phyloP scores from a whole-genome alignment of 257 asterid species.

The Solanum microdontum region DNA sequence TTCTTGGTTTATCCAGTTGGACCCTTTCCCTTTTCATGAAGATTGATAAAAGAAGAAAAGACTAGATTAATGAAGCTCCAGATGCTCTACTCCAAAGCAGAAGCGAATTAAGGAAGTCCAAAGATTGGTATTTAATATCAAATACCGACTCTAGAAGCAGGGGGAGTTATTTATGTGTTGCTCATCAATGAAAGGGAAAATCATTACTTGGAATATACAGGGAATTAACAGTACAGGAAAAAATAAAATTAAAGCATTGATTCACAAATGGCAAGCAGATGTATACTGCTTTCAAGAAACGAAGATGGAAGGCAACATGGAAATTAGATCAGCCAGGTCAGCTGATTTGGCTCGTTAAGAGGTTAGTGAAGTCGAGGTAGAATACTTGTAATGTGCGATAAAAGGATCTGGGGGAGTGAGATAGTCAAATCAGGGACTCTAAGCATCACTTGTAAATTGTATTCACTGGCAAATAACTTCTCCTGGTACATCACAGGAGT shows the following conservation, averaged over 20 bases:
- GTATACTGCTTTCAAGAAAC: background rate
- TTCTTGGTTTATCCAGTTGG: background rate
- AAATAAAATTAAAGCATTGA: background rate
- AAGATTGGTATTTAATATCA: background rate
- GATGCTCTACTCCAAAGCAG: background rate
- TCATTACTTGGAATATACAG: background rate
- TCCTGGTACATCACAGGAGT: background rate
- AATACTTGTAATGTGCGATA: background rate
- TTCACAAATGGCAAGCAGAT: background rate
- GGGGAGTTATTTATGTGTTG: background rate
- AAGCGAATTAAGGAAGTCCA: background rate
- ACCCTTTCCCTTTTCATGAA: background rate
- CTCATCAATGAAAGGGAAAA: background rate
- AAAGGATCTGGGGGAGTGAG: background rate
- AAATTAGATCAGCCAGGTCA: background rate
- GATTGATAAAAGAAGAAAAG: background rate
- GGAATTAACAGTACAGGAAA: background rate
- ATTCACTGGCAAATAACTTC: background rate
- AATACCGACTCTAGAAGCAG: background rate
- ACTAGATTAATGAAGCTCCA: background rate
- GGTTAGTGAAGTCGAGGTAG: background rate
- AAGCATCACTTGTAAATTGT: background rate
- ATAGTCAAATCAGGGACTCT: background rate
- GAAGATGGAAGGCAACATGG: background rate
- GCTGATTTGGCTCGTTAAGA: background rate